These are phyloP conservation scores for Diplosphaera chodatii DNA, from an alignment of 139 green algal species.

Conservation along the genomic window DNA sequence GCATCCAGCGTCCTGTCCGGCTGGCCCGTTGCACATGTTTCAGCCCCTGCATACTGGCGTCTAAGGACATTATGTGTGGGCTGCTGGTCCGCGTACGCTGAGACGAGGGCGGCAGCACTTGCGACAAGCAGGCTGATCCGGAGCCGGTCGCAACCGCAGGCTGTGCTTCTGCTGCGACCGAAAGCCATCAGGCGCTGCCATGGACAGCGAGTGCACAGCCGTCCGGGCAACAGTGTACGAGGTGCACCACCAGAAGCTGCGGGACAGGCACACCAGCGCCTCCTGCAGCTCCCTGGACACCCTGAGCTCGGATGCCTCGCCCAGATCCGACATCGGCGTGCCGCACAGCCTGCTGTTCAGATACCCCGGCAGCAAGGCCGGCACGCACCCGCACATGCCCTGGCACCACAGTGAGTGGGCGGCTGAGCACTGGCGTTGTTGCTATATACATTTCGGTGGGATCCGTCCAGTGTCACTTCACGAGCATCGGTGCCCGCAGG, in stretches of 20 bases:
- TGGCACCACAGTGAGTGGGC: slow-evolving; percentile 8
- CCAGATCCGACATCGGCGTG: neutral
- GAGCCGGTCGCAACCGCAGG: too few species aligned
- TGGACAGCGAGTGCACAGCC: too few species aligned
- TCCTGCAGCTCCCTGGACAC: neutral
- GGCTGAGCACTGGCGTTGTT: neutral
- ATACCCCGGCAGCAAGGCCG: neutral
- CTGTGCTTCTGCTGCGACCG: too few species aligned
- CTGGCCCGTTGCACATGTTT: too few species aligned
- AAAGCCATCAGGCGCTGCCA: too few species aligned
- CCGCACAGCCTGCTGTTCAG: neutral
- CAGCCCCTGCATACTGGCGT: too few species aligned
- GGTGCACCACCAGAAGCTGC: neutral
- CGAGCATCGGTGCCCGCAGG: slow-evolving; percentile 20
- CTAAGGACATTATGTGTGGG: too few species aligned
- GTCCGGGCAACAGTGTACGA: neutral
- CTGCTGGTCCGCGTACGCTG: too few species aligned
- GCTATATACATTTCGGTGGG: neutral
- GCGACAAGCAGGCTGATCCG: too few species aligned
- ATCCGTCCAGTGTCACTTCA: neutral
- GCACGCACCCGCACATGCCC: neutral
- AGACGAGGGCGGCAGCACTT: too few species aligned
- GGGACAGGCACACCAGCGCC: neutral
- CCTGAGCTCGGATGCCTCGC: neutral
- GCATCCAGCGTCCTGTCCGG: too few species aligned